Base-by-base conservation (phyloP, 805 yeast species). In the Teunomyces gatunensis region DNA sequence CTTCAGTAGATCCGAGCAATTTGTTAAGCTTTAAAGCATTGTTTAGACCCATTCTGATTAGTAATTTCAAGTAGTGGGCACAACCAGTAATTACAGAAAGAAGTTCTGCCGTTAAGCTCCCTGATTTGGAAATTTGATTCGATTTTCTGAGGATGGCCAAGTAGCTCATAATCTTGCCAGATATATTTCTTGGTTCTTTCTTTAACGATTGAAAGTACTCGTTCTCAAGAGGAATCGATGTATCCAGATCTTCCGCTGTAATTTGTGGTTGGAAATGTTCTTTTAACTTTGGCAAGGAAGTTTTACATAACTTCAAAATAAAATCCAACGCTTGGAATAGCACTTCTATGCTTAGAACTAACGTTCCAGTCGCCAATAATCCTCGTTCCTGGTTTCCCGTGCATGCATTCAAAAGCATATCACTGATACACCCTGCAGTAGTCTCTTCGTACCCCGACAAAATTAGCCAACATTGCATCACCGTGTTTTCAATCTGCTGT, bases 81-180 rank as follows among this genome's bases (percentile, higher is more conserved):
- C 92, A 72, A 0, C 95, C 90, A 1, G 97, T 89, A 4, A 91
- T 91, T 9, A 91, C 81, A 0, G 92, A 81, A 54, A 94, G 75
- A 34, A 92, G 61, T 46, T 83, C 85, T 3, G 87, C 84, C 0
- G 90, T 80, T 35, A 79, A 68, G 39, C 77, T 53, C 53, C 76
- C 75, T 3, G 74, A 68, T 7, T 63, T 57, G 2, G 67, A 59
- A 2, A 67, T 58, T 40, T 66, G 66, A 55, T 65, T 53, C 0
- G 81, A 73, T 58, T 88, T 89, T 51, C 97, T 75, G 37, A 94
- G 68, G 29, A 89, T 76, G 0, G 96, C 90, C 61, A 94, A 76
- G 67, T 89, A 92, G 42, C 89, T 83, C 85, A 94, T 91, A 6
- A 94, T 76, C 62, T 90, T 91, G 5, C 96, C 90, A 6, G 96